phyloP scores from a whole-genome alignment of 2,329 filamentous ascomycete genomes.

The Monilinia aucupariae region DNA sequence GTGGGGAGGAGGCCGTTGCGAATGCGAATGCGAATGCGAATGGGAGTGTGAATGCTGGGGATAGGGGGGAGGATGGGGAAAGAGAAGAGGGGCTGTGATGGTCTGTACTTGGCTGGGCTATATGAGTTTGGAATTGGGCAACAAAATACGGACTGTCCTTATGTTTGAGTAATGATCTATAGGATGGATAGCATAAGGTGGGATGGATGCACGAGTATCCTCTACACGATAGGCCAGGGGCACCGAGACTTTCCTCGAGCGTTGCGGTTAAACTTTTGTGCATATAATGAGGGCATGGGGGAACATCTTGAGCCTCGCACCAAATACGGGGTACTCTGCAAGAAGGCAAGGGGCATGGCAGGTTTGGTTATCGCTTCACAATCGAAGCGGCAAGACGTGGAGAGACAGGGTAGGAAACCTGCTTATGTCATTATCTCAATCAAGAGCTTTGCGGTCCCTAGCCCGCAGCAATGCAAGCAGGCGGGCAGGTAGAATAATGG shows the following conservation, averaged over 20 bases:
- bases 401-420: not conserved
- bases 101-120: not conserved
- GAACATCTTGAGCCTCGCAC: not conserved
- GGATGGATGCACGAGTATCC: not conserved
- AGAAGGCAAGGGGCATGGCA: not conserved
- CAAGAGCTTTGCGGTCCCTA: not conserved
- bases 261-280: too few relatives aligned
- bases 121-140: not conserved
- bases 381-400: not conserved
- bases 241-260: too few relatives aligned
- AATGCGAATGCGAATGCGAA: conserved; percentile 14
- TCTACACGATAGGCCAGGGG: not conserved
- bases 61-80: conserved; percentile 3
- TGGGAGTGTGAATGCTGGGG: conserved; percentile 37
- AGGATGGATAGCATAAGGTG: not conserved
- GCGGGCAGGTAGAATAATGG: not conserved
- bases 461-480: not conserved
- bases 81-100: not conserved
- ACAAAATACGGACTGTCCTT: not conserved
- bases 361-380: not conserved
- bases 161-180: not conserved
- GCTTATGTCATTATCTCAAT: conserved; percentile 8
- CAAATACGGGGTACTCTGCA: not conserved
- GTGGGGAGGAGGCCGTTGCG: conserved; percentile 42
- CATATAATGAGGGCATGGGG: not conserved